These are phyloP conservation scores for Articulospora tetracladia DNA, from an alignment of 495 filamentous ascomycete genomes.

Conservation along the genomic window DNA sequence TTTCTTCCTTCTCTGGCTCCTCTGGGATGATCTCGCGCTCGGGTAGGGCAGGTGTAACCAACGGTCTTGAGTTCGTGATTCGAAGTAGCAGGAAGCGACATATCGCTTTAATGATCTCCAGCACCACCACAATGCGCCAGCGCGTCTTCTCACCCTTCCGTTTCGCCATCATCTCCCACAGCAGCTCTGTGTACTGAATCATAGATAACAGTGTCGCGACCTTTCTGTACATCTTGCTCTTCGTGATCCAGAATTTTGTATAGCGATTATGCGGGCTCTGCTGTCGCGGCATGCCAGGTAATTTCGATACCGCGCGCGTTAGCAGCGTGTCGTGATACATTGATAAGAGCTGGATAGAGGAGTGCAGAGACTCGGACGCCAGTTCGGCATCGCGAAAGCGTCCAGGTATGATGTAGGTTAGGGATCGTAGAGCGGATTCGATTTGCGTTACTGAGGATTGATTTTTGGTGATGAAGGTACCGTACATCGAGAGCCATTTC, in stretches of 20 bases:
- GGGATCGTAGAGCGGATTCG: conserved; percentile 82
- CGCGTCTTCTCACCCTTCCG: conserved; percentile 71
- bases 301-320: conserved; percentile 49
- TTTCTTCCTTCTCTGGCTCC: conserved; percentile 38
- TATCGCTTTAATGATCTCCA: conserved; percentile 83
- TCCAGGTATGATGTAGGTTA: conserved; percentile 95
- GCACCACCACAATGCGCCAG: conserved; percentile 85
- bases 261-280: conserved; percentile 82
- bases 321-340: conserved; percentile 94
- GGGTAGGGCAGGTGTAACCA: conserved; percentile 80
- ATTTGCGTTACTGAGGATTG: conserved; percentile 87
- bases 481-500: conserved; percentile 76
- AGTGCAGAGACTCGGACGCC: conserved; percentile 90
- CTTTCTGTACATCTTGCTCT: conserved; percentile 69
- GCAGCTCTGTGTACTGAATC: conserved; percentile 86
- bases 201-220: conserved; percentile 79
- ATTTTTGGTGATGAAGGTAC: conserved; percentile 92
- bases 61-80: conserved; percentile 78
- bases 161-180: conserved; percentile 81
- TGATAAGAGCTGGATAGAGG: conserved; percentile 81
- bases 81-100: conserved; percentile 80
- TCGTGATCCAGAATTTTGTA: conserved; percentile 81
- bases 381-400: conserved; percentile 92
- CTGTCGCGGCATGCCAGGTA: conserved; percentile 39
- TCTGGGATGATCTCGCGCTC: conserved; percentile 71